Conservation (phyloP, 2,329 filamentous ascomycete species). For the Aaosphaeria pasadenensis region DNA sequence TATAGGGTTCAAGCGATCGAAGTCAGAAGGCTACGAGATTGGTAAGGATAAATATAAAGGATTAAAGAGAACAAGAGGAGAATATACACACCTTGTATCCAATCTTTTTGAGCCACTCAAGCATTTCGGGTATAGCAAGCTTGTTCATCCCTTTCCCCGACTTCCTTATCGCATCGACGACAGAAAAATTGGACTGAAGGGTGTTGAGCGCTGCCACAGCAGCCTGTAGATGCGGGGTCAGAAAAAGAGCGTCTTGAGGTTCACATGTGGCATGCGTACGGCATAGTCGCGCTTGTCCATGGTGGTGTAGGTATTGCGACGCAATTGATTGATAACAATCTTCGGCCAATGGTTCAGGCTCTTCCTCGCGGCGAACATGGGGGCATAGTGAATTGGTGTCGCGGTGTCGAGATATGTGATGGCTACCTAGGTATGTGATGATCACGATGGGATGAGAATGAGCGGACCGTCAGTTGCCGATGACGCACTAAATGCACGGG, state of each 20-base stretch:
- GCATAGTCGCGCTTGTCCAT: constrained; percentile 37
- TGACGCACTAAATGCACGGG: no score
- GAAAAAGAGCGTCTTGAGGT: constrained; percentile 7
- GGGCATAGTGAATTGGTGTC: no score
- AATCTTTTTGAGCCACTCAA: constrained; percentile 70
- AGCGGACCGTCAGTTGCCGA: no score
- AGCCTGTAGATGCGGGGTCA: constrained; percentile 43
- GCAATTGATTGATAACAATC: no score
- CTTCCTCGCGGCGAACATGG: no score
- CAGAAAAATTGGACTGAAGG: constrained; percentile 74
- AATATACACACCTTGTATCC: constrained; percentile 65
- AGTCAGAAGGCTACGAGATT: constrained; percentile 54
- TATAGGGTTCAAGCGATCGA: constrained; percentile 61
- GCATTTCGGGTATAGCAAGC: constrained; percentile 76
- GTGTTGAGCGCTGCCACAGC: constrained; percentile 73
- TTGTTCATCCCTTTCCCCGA: constrained; percentile 72
- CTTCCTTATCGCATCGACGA: constrained; percentile 74
- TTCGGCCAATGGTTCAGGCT: no score
- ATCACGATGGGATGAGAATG: no score
- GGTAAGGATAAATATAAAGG: background rate
- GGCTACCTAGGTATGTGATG: no score
- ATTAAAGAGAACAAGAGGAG: background rate
- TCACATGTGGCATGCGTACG: constrained; percentile 14
- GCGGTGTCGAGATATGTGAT: no score
- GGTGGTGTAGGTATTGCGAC: constrained; percentile 1